Evolutionary conservation across 2,329 filamentous ascomycete species (phyloP).

Genomic region (Penicillium sp.): DNA sequence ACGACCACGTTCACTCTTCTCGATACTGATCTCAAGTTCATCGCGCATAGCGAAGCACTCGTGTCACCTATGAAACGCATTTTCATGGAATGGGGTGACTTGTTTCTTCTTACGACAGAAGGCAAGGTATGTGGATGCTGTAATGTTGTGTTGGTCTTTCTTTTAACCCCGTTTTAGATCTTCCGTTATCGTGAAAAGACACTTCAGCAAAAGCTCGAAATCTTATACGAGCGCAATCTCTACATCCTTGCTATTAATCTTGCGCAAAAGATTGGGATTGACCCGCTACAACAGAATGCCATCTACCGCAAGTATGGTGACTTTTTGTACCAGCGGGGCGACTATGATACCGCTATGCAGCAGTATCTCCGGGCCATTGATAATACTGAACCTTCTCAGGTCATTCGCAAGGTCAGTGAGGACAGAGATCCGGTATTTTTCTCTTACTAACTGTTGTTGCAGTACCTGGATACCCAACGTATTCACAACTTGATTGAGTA

Average conservation of each 20-base stretch:
- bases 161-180: slow-evolving; percentile 54
- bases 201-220: slow-evolving; percentile 84
- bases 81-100: slow-evolving; percentile 84
- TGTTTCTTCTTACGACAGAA: slow-evolving; percentile 87
- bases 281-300: slow-evolving; percentile 75
- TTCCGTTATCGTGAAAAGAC: slow-evolving; percentile 87
- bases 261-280: slow-evolving; percentile 82
- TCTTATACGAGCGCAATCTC: slow-evolving; percentile 89
- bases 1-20: slow-evolving; percentile 85
- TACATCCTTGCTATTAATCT: slow-evolving; percentile 89
- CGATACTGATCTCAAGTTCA: slow-evolving; percentile 86
- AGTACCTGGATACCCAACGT: slow-evolving; percentile 94
- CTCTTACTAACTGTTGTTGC: slow-evolving; percentile 13
- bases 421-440: not conserved
- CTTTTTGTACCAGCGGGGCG: slow-evolving; percentile 87
- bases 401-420: slow-evolving; percentile 74
- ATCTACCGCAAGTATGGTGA: slow-evolving; percentile 95
- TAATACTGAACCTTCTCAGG: slow-evolving; percentile 91
- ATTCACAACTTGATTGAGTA: slow-evolving; percentile 98
- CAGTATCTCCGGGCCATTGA: slow-evolving; percentile 96
- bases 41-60: slow-evolving; percentile 84
- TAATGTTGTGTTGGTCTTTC: not conserved
- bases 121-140: slow-evolving; percentile 66
- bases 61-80: slow-evolving; percentile 75
- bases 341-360: slow-evolving; percentile 98